These are phyloP conservation scores for Microcyclospora pomicola DNA, from an alignment of 2,329 filamentous ascomycete genomes.

Conservation along the genomic window DNA sequence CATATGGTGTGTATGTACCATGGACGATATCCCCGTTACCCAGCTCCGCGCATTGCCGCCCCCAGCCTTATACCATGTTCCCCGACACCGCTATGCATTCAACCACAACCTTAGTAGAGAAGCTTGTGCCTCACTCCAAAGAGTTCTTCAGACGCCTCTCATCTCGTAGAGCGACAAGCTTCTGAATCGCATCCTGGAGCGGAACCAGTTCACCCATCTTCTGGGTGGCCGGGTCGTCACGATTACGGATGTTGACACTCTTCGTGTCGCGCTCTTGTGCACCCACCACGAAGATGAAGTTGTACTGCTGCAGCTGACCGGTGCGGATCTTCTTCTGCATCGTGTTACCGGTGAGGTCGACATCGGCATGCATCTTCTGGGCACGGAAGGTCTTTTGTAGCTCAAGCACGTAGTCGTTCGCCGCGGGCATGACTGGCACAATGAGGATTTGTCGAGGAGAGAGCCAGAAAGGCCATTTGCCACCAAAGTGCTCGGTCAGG, in stretches of 20 bases:
- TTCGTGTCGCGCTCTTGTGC: constrained; percentile 46
- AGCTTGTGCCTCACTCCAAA: neutral
- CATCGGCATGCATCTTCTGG: constrained; percentile 55
- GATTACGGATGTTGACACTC: constrained; percentile 50
- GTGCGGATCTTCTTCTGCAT: constrained; percentile 83
- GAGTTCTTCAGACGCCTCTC: constrained; percentile 23
- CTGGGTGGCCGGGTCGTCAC: constrained; percentile 49
- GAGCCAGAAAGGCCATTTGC: constrained; percentile 84
- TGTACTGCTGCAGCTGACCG: constrained; percentile 68
- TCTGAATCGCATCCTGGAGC: constrained; percentile 43
- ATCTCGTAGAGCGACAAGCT: constrained; percentile 35
- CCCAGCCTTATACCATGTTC: neutral
- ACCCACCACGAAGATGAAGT: constrained; percentile 64
- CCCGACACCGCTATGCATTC: neutral
- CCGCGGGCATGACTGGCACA: constrained; percentile 61
- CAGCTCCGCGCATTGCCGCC: no score
- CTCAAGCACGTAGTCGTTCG: constrained; percentile 61
- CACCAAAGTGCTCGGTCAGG: constrained; percentile 69
- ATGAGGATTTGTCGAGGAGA: constrained; percentile 70
- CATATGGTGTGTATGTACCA: no score
- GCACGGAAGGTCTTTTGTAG: constrained; percentile 52
- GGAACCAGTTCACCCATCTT: constrained; percentile 48
- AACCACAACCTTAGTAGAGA: neutral
- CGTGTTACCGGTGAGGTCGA: constrained; percentile 62
- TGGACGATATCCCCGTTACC: no score